A percentile compares a stretch with the other conserved stretches of the same genome.
Evolutionary conservation across 176 grass and related monocot genomes (phyloP).

Genomic region (Triticum timopheevii): DNA sequence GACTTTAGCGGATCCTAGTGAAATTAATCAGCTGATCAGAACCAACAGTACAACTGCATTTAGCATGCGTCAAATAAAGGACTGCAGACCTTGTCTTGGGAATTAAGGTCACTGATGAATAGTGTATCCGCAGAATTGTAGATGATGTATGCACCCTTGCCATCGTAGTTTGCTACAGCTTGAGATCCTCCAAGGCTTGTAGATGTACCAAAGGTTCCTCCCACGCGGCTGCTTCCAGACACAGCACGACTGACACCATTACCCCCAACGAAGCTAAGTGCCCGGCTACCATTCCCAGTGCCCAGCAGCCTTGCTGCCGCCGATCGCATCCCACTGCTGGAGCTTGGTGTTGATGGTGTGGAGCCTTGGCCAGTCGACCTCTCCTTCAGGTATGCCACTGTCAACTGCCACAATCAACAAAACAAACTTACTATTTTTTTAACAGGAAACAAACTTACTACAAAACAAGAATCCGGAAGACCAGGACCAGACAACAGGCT

Average conservation of each 20-base stretch:
- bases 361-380: constrained; percentile 67
- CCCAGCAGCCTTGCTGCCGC: constrained; percentile 93
- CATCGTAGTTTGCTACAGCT: constrained; percentile 68
- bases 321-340: constrained; percentile 76
- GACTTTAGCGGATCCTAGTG: constrained; percentile 90
- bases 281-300: constrained; percentile 64
- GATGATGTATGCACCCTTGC: constrained; percentile 83
- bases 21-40: constrained; percentile 31
- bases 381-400: constrained; percentile 87
- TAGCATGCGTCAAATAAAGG: constrained; percentile 1
- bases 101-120: constrained; percentile 93
- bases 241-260: constrained; percentile 65
- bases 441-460: background rate
- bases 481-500: background rate
- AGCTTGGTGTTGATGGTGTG: constrained; percentile 61
- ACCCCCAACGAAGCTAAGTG: constrained; percentile 80
- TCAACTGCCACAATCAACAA: constrained; percentile 59
- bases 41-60: background rate
- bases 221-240: constrained; percentile 60
- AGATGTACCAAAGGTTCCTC: constrained; percentile 56
- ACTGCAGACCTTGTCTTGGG: constrained; percentile 76
- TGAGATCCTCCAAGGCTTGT: constrained; percentile 47
- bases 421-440: background rate
- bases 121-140: constrained; percentile 86
- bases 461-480: background rate